Base-by-base conservation (phyloP, 345 rosid species). In the Kandelia obovata region DNA sequence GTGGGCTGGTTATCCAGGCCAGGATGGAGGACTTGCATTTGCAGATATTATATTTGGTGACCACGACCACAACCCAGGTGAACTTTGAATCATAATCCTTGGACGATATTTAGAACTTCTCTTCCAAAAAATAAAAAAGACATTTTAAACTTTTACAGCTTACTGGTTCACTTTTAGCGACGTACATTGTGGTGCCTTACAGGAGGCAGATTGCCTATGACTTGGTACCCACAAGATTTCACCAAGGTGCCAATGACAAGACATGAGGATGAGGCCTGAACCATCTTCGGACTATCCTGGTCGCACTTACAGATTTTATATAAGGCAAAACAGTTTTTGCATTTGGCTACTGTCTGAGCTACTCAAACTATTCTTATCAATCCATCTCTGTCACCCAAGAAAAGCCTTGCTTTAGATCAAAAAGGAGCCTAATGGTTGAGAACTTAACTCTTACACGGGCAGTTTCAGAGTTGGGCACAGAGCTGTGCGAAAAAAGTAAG, bases 1-100 rank as follows among this genome's bases (percentile, higher is more conserved):
- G 60, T 95, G 97, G 96, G 99, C 88, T 53, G 97, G 99, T 75
- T 95, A 90, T 83, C 99, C 96, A 0, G 96, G 97, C 30, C 87
- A 95, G 82, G 96, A 82, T 16, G 97, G 97, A 52, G 96, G 92
- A 8, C 60, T 26, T 70, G 96, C 99, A 10, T 82, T 87, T 46
- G 84, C 96, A 21, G 91, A 95, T 73, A 77, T 95, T 80, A 78
- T 95, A 27, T 90, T 88, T 25, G 97, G 97, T 28, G 21, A 21
- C 21, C 21, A 21, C 21, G 91, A 89, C 51, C 89, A 88, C 73
- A 95, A 90, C 66, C 99, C 96, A 28, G 97, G 97, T 89, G 64
- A 79, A 70, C 62, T 37, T 37, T 55, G 26, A 35, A 21, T 47
- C 25, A 11, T 1, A 25, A 21, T 28, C 43, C 53, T 39, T 56